Percentiles rank a stretch among this genome's conserved stretches.
Evolutionary conservation across 1,139 yeast genomes (phyloP).

Genomic region (Blastobotrys niveus): DNA sequence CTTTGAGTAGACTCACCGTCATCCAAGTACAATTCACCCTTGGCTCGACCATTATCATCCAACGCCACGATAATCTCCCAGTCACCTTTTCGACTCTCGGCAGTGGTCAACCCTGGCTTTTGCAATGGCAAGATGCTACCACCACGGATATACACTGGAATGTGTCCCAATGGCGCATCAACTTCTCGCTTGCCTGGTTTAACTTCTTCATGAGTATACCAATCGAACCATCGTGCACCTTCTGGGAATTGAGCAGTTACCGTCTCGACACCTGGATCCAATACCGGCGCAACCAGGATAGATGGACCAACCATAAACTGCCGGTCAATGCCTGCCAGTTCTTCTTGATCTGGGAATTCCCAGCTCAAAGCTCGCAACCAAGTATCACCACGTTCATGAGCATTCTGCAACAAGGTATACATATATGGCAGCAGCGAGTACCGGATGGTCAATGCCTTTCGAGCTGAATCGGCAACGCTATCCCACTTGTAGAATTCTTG

Average conservation of each 20-base stretch:
- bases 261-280: slow-evolving; percentile 18
- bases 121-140: slow-evolving; percentile 25
- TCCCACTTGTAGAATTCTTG: slow-evolving; percentile 22
- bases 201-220: slow-evolving; percentile 32
- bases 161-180: slow-evolving; percentile 22
- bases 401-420: slow-evolving; percentile 19
- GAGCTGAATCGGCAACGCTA: slow-evolving; percentile 18
- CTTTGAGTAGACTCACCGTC: slow-evolving; percentile 29
- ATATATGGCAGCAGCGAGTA: slow-evolving; percentile 21
- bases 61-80: slow-evolving; percentile 34
- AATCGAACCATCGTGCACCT: slow-evolving; percentile 34
- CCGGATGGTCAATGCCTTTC: slow-evolving; percentile 17
- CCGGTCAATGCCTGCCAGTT: slow-evolving; percentile 13
- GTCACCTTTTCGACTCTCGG: slow-evolving; percentile 33
- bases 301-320: slow-evolving; percentile 22
- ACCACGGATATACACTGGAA: slow-evolving; percentile 21
- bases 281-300: slow-evolving; percentile 21
- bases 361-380: slow-evolving; percentile 19
- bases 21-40: slow-evolving; percentile 25
- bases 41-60: slow-evolving; percentile 21
- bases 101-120: slow-evolving; percentile 34
- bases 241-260: slow-evolving; percentile 17
- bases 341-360: slow-evolving; percentile 21
- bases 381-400: slow-evolving; percentile 19
- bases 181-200: slow-evolving; percentile 20